A percentile compares a stretch with the other conserved stretches of the same genome.
Evolutionary conservation across 192 early-diverging fungal species (phyloP).

Genomic region (Lobosporangium transversale): DNA sequence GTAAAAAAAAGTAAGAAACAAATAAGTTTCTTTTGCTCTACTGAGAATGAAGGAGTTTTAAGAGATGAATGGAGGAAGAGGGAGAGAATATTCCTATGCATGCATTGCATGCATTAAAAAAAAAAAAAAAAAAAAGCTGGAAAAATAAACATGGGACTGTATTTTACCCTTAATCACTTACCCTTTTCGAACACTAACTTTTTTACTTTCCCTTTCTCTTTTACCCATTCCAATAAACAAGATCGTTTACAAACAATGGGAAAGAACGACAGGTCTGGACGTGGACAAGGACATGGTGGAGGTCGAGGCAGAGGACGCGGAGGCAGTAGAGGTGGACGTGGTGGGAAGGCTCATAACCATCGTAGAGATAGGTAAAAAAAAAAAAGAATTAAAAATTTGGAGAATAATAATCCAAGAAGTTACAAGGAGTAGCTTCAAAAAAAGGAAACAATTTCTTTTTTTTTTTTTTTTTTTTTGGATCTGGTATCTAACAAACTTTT

Average conservation of each 20-base stretch:
- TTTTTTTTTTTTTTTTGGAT: no score
- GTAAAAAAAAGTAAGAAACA: not conserved
- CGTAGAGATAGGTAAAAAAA: constrained; percentile 46
- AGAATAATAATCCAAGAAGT: no score
- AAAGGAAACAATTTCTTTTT: no score
- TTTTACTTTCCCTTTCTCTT: not conserved
- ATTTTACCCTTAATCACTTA: constrained; percentile 13
- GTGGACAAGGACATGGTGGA: constrained; percentile 42
- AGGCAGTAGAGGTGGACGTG: constrained; percentile 44
- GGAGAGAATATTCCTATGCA: no score
- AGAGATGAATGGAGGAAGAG: no score
- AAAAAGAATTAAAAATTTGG: no score
- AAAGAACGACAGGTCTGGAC: constrained; percentile 45
- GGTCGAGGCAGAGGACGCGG: constrained; percentile 45
- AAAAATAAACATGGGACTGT: constrained; percentile 30
- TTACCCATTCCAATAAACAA: not conserved
- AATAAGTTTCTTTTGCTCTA: no score
- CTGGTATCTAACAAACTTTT: no score
- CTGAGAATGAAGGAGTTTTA: no score
- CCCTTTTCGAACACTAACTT: not conserved
- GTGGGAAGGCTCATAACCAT: constrained; percentile 34
- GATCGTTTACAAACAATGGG: constrained; percentile 15
- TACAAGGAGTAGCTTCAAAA: no score
- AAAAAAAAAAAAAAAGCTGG: constrained; percentile 34
- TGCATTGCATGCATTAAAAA: not conserved